A percentile compares a stretch with the other conserved stretches of the same genome.
Conservation (phyloP, 192 early-diverging fungal species). For the Podila verticillata region DNA sequence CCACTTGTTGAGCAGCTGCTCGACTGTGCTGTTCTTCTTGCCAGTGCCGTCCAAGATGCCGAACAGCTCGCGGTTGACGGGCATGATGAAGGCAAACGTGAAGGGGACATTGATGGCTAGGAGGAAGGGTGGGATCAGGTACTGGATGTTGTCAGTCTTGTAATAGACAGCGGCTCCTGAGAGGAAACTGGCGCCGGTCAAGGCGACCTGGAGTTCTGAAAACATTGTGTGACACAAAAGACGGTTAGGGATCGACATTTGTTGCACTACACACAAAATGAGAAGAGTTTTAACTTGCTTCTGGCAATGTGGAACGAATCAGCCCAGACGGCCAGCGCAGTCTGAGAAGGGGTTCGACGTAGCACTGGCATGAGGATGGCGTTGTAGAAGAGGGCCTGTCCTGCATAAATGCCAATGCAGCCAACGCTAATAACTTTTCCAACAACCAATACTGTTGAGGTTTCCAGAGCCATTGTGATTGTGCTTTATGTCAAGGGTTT, state of each 20-base stretch:
- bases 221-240: background rate
- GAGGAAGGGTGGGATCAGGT: constrained; percentile 11
- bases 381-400: constrained; percentile 19
- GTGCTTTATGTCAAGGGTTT: background rate
- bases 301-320: constrained; percentile 12
- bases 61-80: constrained; percentile 17
- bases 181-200: constrained; percentile 8
- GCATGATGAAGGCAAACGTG: constrained; percentile 20
- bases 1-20: constrained; percentile 25
- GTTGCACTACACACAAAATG: background rate
- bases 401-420: constrained; percentile 34
- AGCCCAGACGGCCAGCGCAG: constrained; percentile 27
- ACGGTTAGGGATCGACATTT: background rate
- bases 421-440: constrained; percentile 17
- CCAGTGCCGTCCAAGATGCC: constrained; percentile 12
- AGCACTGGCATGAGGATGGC: constrained; percentile 26
- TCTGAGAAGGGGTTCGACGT: background rate
- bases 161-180: constrained; percentile 11
- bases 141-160: constrained; percentile 24
- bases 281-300: background rate
- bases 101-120: constrained; percentile 27
- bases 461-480: background rate
- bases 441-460: background rate
- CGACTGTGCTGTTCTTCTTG: background rate
- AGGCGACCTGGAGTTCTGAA: constrained; percentile 11